Percentiles rank a stretch among this genome's conserved stretches.
Evolutionary conservation across 106 monocot genomes (phyloP).

Genomic region (Dioscorea alata): DNA sequence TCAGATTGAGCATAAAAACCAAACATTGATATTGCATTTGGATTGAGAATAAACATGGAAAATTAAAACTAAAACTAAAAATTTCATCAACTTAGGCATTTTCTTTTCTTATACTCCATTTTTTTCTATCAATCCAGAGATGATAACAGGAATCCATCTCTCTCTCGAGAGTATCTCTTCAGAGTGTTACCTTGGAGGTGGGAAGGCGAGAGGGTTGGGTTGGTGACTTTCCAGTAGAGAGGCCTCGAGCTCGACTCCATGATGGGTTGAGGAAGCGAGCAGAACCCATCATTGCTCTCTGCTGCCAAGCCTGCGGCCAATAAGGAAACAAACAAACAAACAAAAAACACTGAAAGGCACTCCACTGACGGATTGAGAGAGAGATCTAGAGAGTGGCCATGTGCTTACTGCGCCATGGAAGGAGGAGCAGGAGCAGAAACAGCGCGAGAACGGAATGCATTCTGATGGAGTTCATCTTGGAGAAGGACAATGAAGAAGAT

Average conservation of each 20-base stretch:
- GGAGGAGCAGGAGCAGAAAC: neutral
- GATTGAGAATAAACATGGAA: too few relatives aligned
- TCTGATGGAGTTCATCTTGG: neutral
- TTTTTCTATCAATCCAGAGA: too few relatives aligned
- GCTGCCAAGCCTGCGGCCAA: neutral
- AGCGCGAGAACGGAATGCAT: neutral
- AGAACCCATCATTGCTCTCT: constrained; percentile 47
- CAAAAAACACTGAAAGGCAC: too few relatives aligned
- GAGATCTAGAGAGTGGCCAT: neutral
- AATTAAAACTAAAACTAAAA: too few relatives aligned
- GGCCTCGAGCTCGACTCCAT: constrained; percentile 18
- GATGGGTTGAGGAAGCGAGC: constrained; percentile 11
- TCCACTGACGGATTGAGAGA: neutral
- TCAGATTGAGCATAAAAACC: too few relatives aligned
- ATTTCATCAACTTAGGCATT: too few relatives aligned
- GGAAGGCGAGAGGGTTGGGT: constrained; percentile 77
- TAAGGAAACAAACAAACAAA: neutral
- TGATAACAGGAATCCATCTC: too few relatives aligned
- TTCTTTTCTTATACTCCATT: too few relatives aligned
- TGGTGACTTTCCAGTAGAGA: constrained; percentile 77
- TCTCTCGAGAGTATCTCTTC: too few relatives aligned
- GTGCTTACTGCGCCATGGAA: neutral
- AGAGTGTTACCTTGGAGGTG: constrained; percentile 56
- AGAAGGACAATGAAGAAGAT: neutral
- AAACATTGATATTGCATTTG: too few relatives aligned